Evolutionary conservation across 2,329 filamentous ascomycete genomes (phyloP).

Genomic region (Pyrenophora teres): DNA sequence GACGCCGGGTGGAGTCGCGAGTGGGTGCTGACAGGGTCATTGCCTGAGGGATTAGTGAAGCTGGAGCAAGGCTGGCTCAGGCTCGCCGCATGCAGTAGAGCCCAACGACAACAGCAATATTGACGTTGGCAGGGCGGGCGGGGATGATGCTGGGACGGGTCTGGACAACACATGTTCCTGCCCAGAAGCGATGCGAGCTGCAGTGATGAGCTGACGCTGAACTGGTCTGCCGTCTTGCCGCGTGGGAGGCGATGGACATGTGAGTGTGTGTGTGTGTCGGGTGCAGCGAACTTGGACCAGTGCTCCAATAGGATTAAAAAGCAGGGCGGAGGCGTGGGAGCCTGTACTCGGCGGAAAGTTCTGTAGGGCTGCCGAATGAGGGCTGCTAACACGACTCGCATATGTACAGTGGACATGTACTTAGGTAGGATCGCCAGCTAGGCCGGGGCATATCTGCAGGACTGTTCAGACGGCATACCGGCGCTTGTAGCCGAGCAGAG

Average conservation of each 20-base stretch:
- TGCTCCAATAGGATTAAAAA: conserved; percentile 37
- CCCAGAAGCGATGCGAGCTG: conserved; percentile 7
- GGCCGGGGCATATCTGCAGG: conserved; percentile 7
- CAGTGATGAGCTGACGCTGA: not conserved
- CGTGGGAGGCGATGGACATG: not conserved
- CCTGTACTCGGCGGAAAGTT: conserved; percentile 5
- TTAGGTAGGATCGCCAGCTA: conserved; percentile 27
- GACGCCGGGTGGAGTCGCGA: conserved; percentile 21
- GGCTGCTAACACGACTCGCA: conserved; percentile 19
- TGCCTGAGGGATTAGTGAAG: conserved; percentile 11
- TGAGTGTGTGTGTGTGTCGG: not conserved
- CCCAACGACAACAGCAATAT: conserved; percentile 11
- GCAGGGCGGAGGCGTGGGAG: not conserved
- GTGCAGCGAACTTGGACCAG: not conserved
- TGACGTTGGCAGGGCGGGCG: conserved; percentile 9
- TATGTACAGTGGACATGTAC: no score
- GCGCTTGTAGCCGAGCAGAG: not conserved
- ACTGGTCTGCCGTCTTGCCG: not conserved
- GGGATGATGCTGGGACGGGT: conserved; percentile 12
- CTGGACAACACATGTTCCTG: conserved; percentile 26
- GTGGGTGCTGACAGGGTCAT: conserved; percentile 32
- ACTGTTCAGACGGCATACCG: conserved; percentile 3
- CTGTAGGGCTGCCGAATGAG: conserved; percentile 37
- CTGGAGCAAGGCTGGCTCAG: conserved; percentile 21
- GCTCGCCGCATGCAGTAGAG: conserved; percentile 7